phyloP scores from a whole-genome alignment of 768 basidiomycete species.

The Pleurotus djamor region DNA sequence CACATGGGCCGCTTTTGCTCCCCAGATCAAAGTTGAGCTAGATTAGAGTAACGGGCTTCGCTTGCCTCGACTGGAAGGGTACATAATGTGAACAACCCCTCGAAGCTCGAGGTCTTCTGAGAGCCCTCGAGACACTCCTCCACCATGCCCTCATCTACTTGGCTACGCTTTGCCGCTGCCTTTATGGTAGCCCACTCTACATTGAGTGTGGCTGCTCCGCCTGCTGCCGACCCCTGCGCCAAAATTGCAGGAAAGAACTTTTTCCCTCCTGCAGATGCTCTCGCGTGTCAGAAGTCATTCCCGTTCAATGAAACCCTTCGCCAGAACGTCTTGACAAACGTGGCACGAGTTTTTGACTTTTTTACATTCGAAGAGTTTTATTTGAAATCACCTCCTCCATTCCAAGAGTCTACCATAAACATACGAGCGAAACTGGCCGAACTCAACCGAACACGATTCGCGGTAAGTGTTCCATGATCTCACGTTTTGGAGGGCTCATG shows the following conservation, averaged over 20 bases:
- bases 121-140: background rate
- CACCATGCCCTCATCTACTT: conserved; percentile 4
- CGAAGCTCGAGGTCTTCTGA: too few relatives aligned
- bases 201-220: conserved; percentile 15
- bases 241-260: conserved; percentile 40
- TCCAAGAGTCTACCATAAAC: conserved; percentile 53
- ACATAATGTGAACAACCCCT: background rate
- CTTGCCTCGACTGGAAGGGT: background rate
- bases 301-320: conserved; percentile 56
- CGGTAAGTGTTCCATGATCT: conserved; percentile 24
- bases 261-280: conserved; percentile 48
- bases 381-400: conserved; percentile 47
- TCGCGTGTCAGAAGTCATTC: conserved; percentile 58
- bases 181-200: background rate
- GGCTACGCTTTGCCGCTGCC: conserved; percentile 3
- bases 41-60: too few relatives aligned
- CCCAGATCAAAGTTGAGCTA: too few relatives aligned
- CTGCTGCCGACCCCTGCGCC: conserved; percentile 32
- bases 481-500: background rate
- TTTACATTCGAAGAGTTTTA: conserved; percentile 55
- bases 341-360: conserved; percentile 49
- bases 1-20: background rate
- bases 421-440: conserved; percentile 47
- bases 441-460: conserved; percentile 46
- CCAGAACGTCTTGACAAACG: conserved; percentile 46